A percentile compares a stretch with the other conserved stretches of the same genome.
phyloP scores from a whole-genome alignment of 805 yeast species.

The Candida tibetensis region DNA sequence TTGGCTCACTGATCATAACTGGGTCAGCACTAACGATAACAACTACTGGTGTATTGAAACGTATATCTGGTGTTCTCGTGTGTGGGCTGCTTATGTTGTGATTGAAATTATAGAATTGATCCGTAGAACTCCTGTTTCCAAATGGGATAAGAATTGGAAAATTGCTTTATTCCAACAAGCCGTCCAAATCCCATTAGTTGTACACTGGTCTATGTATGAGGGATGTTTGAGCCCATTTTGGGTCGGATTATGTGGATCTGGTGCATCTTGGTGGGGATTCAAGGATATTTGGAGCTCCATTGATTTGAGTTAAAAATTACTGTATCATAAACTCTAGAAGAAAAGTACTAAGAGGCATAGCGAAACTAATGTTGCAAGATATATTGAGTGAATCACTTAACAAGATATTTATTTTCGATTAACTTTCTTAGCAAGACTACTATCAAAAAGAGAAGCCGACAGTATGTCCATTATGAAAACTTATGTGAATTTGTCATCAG shows the following conservation, averaged over 20 bases:
- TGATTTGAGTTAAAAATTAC: constrained; percentile 24
- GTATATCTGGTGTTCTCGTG: constrained; percentile 43
- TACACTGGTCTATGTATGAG: constrained; percentile 44
- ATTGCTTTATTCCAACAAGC: constrained; percentile 35
- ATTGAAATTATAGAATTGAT: constrained; percentile 40
- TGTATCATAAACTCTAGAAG: too few relatives aligned
- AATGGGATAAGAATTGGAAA: constrained; percentile 37
- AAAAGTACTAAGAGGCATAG: too few relatives aligned
- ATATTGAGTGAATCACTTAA: background rate
- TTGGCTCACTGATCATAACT: constrained; percentile 45
- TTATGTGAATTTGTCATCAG: too few relatives aligned
- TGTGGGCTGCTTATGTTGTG: constrained; percentile 42
- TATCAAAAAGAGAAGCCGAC: too few relatives aligned
- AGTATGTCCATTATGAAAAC: too few relatives aligned
- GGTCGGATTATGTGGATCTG: constrained; percentile 46
- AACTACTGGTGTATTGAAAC: constrained; percentile 41
- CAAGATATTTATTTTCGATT: too few relatives aligned
- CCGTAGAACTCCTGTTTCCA: constrained; percentile 37
- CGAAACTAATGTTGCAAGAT: background rate
- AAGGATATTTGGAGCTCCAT: constrained; percentile 35
- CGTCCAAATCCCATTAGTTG: constrained; percentile 41
- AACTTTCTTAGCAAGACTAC: too few relatives aligned
- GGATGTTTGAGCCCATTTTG: constrained; percentile 46
- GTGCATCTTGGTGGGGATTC: constrained; percentile 45
- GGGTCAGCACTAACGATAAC: constrained; percentile 42